Base-by-base conservation (phyloP, 2,329 filamentous ascomycete genomes). In the Torrubiella hemipterigena region DNA sequence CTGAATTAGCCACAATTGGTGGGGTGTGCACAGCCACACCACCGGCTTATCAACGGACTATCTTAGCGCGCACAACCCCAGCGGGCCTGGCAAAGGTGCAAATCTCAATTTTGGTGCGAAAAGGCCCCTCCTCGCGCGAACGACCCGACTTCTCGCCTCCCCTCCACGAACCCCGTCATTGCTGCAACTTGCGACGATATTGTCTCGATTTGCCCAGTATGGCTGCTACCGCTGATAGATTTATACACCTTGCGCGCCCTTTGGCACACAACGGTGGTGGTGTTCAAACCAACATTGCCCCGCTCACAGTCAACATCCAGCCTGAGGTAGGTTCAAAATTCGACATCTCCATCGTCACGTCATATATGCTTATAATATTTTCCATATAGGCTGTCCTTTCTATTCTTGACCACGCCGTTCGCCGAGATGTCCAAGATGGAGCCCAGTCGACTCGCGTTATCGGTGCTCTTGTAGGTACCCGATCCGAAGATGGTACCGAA, bases 401-500 rank as follows among this genome's bases (percentile, higher is more conserved):
- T 52, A 73, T 94, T 68, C 64, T 93, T 56, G 91, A 98, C 64
- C 91, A 98, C 67, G 87, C 89, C 45, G 75, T 89, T 45, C 84
- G 91, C 60, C 80, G 89, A 51, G 86, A 93, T 50, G 61, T 63
- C 44, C 64, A 63, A 46, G 68, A 75, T 44, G 46, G 43, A 42
- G 78, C 80, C 43, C 85, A 94, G 59, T 86, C 91, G 52, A 85
- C 91, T 50, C 83, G 91, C 52, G 91, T 98, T 42, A 98, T 98
- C 52, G 91, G 91, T 50, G 94, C 91, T 38, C 76, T 98, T 34
- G 77, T 98, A 35, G 91, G 91, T 53, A 81, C 80, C 44, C 81
- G 91, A 45, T 91, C 81, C 55, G 91, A 98, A 65, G 91, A 98
- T 69, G 91, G 89, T 58, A 85, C 82, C 54, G 89, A 96, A 59